Base-by-base conservation (phyloP, 2,329 filamentous ascomycete species). In the Cercospora sp. region DNA sequence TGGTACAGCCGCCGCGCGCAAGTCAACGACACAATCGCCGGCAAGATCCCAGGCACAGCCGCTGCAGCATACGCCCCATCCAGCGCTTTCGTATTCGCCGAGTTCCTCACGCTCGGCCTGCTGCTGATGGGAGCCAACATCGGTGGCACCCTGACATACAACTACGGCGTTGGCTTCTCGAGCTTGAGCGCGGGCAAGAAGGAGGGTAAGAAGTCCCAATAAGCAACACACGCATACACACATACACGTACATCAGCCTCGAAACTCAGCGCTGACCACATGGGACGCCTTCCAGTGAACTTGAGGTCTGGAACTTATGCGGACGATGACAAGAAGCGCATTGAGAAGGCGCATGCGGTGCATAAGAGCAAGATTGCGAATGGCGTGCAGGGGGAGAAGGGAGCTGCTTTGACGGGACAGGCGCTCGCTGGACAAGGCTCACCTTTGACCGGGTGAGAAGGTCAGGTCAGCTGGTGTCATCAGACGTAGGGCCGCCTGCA, bases 161-260 rank as follows among this genome's bases (percentile, higher is more conserved):
- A 80, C 31, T 81, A 81, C 67, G 82, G 82, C 0, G 80, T 84
- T 72, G 82, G 82, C 1, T 78, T 83, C 48, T 73, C 76, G 58
- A 70, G 68, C 23, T 69, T 75, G 67, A 71, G 69, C 26, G 67
- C 70, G 36, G 70, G 64, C 31, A 77, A 75, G 72, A 76, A 77
- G 72, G 63, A 68, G 65, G 66, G 66, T 68, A 68, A 68, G 66
- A 65, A 51, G 66, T 57, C 30, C 23, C 55, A 51, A 23, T 65
- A 30, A 60, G 36, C 36, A 42, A 42, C 36, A 39, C 36, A 5
- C 31, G n/a, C 36, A 5, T 13, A 13, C 16, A n/a, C 16, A 39
- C 13, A 45, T 3, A 20, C n/a, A 57, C n/a, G 26, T n/a, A 36
- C 6, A 18, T 20, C 23, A 33, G 30, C 23, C 18, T 7, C 13